Evolutionary conservation across 2,329 filamentous ascomycete genomes (phyloP).

Genomic region (Aspergillus pseudoterreus): DNA sequence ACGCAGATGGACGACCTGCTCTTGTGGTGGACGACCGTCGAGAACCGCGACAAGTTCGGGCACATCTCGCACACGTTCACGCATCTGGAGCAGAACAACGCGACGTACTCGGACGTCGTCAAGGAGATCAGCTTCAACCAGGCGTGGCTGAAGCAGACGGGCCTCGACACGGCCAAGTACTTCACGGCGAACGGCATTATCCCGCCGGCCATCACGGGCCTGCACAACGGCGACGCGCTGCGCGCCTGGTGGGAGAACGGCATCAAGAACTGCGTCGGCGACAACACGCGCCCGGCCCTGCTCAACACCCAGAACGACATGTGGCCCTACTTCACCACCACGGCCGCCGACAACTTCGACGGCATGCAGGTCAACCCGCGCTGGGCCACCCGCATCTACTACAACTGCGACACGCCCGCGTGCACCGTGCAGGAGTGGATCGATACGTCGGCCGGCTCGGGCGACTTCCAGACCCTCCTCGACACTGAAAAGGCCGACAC

Average conservation of each 20-base stretch:
- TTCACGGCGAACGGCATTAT: slow-evolving; percentile 57
- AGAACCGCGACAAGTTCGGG: slow-evolving; percentile 53
- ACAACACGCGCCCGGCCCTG: slow-evolving; percentile 57
- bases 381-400: slow-evolving; percentile 62
- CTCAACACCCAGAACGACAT: slow-evolving; percentile 51
- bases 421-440: slow-evolving; percentile 61
- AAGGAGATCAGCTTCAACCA: slow-evolving; percentile 61
- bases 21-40: slow-evolving; percentile 51
- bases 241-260: slow-evolving; percentile 58
- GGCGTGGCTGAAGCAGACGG: slow-evolving; percentile 55
- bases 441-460: slow-evolving; percentile 54
- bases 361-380: slow-evolving; percentile 57
- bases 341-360: slow-evolving; percentile 50
- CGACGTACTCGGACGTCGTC: slow-evolving; percentile 54
- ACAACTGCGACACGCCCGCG: slow-evolving; percentile 57
- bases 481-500: slow-evolving; percentile 51
- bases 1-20: slow-evolving; percentile 49
- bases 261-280: slow-evolving; percentile 59
- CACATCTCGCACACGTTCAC: slow-evolving; percentile 63
- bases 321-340: slow-evolving; percentile 55
- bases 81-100: slow-evolving; percentile 57
- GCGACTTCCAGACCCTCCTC: slow-evolving; percentile 52
- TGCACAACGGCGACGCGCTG: slow-evolving; percentile 63
- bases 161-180: slow-evolving; percentile 43
- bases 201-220: slow-evolving; percentile 60